Base-by-base conservation (phyloP, 805 yeast genomes). In the Cyberlindnera samutprakarnensis region DNA sequence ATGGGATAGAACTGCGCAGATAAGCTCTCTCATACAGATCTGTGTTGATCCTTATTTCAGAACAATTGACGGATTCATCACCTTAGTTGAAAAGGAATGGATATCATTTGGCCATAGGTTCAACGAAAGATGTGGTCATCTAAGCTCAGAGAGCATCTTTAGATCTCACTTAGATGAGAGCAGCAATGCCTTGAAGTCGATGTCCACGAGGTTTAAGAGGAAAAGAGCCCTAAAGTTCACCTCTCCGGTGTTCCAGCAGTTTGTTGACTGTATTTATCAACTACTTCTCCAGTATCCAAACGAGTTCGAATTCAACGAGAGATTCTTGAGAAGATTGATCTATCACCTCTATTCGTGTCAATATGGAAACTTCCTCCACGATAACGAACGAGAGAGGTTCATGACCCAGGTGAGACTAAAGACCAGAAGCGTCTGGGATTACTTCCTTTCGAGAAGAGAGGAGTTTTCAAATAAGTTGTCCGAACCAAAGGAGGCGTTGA, bases 1-100 rank as follows among this genome's bases (percentile, higher is more conserved):
- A 1, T 92, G 98, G 98, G 98, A 92, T 53, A 65, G 98, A 36
- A 92, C 98, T 0, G 75, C 96, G 0, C 97, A 92, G 52, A 72
- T 88, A 2, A 70, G 87, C 6, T 79, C 95, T 3, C 60, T 92
- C 39, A 73, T 88, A 16, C 90, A 90, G 56, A 58, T 92, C 5
- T 84, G 95, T 49, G 62, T 88, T 7, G 97, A 92, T 54, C 96
- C 97, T 1, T 85, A 73, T 52, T 92, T 69, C 56, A 67, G 98
- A 42, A 88, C 97, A 0, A 42, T 84, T 3, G 80, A 86, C 36
- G 98, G 98, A 3, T 87, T 92, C 49, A 79, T 82, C 59, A 70
- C 77, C 0, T 62, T 92, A 14, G 67, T 92, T 4, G 98, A 92
- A 47, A 88, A 92, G 49, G 98, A 92, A 42, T 92, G 97, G 97